These are phyloP conservation scores for Plasmodium yoelii DNA, from an alignment of 169 alveolate species.

Conservation along the genomic window DNA sequence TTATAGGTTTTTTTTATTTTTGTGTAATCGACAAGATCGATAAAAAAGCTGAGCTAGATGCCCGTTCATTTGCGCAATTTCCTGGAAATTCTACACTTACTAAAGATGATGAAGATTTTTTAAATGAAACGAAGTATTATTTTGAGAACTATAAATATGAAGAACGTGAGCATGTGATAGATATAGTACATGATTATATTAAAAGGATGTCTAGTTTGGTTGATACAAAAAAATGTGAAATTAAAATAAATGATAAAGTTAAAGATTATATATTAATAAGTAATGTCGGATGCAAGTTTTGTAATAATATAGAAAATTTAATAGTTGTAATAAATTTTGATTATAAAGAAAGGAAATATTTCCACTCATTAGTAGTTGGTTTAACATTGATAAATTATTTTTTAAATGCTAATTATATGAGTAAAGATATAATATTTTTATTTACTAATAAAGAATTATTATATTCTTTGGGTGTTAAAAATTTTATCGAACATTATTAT, in stretches of 20 bases:
- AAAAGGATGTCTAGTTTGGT: slow-evolving; percentile 6
- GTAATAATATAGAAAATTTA: slow-evolving; percentile 70
- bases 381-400: slow-evolving; percentile 63
- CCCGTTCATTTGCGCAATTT: slow-evolving; percentile 48
- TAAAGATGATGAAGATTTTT: slow-evolving; percentile 33
- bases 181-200: slow-evolving; percentile 25
- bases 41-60: slow-evolving; percentile 54
- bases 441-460: slow-evolving; percentile 69
- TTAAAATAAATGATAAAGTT: not conserved
- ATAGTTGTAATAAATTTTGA: slow-evolving; percentile 70
- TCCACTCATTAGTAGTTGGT: slow-evolving; percentile 52
- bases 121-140: slow-evolving; percentile 22
- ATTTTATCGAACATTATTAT: slow-evolving; percentile 34
- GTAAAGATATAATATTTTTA: slow-evolving; percentile 69
- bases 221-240: slow-evolving; percentile 21
- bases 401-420: slow-evolving; percentile 61
- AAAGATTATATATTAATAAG: slow-evolving; percentile 29
- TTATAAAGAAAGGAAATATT: slow-evolving; percentile 72
- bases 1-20: slow-evolving; percentile 36
- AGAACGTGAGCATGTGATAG: slow-evolving; percentile 41
- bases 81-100: slow-evolving; percentile 59
- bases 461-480: slow-evolving; percentile 58
- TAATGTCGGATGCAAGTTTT: slow-evolving; percentile 55
- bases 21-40: slow-evolving; percentile 40
- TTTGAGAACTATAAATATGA: slow-evolving; percentile 28